Conservation (phyloP, 2,329 filamentous ascomycete species). For the Colletotrichum sp. region DNA sequence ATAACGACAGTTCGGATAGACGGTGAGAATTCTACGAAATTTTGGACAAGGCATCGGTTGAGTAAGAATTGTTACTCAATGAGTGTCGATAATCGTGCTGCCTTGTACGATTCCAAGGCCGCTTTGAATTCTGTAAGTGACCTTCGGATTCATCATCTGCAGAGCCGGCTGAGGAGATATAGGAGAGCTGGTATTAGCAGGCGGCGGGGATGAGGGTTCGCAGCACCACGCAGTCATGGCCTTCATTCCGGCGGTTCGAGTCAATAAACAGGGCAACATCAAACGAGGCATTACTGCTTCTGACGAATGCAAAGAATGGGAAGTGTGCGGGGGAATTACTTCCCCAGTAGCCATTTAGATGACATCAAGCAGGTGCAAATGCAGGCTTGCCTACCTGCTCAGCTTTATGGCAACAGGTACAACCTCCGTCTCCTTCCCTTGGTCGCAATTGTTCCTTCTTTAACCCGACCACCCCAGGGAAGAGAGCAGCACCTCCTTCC, state of each 20-base stretch:
- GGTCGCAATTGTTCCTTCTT: fast-evolving
- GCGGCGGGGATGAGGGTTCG: background rate
- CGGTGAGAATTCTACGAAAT: background rate
- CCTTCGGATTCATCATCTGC: background rate
- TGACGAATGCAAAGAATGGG: background rate
- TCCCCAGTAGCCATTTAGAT: fast-evolving
- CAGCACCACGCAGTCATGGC: background rate
- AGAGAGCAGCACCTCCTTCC: background rate
- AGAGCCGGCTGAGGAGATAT: background rate
- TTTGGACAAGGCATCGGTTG: background rate
- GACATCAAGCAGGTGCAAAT: background rate
- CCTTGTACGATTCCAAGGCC: background rate
- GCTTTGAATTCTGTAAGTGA: fast-evolving
- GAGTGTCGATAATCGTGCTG: background rate
- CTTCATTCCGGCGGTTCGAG: background rate
- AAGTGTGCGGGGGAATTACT: background rate
- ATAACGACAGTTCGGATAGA: background rate
- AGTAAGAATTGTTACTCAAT: fast-evolving
- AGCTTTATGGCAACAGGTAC: background rate
- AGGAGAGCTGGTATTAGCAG: background rate
- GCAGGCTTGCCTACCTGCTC: background rate
- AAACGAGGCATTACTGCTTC: background rate
- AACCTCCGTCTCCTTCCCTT: background rate
- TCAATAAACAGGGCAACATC: background rate
- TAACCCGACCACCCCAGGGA: background rate